Evolutionary conservation across 2,329 filamentous ascomycete species (phyloP), one percentile per base, ranked within the genome.

Genomic region (Xylariaceae sp.): DNA sequence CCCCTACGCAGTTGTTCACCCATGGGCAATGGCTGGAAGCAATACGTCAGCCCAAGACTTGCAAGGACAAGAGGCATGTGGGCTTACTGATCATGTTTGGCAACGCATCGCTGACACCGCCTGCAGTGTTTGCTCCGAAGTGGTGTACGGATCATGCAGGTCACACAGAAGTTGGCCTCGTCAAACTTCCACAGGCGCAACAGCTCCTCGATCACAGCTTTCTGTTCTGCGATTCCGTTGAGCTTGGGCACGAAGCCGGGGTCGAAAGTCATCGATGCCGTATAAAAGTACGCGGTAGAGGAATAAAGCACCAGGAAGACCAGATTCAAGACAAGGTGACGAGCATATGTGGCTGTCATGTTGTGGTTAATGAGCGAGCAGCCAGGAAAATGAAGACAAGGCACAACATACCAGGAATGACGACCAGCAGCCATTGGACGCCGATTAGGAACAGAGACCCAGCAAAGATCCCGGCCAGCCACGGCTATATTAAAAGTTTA

Each of bases 91-190:
- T 98, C 92, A 65, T 95, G 88, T 63, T 94, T 94, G 38, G 90
- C 88, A 38, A 98, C 86, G 60, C 92, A 98, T 48, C 90, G 84
- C 54, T 85, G 80, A 61, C 92, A 98, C 45, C 86, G 76, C 57
- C 83, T 84, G 67, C 92, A 98, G 65, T 98, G 92, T 69, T 97
- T 98, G 67, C 89, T 95, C 50, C 92, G 78, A 45, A 98, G 67
- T 3, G 92, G 92, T 50, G 85, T 90, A 38, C 90, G 78, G 52
- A 94, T 86, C 89, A 97, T 94, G 67, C 92, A 98, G 33, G 79
- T 79, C 18, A 94, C 82, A 62, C 92, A 98, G 57, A 97, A 98
- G 60, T 95, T 90, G 45, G 82, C 72, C 59, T 96, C 90, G 57
- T 98, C 89, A 60, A 90, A 98, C 56, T 88, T 92, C 80, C 88